These are phyloP conservation scores for Pisolithus thermaeus DNA, from an alignment of 1,284 basidiomycete species.

Conservation along the genomic window DNA sequence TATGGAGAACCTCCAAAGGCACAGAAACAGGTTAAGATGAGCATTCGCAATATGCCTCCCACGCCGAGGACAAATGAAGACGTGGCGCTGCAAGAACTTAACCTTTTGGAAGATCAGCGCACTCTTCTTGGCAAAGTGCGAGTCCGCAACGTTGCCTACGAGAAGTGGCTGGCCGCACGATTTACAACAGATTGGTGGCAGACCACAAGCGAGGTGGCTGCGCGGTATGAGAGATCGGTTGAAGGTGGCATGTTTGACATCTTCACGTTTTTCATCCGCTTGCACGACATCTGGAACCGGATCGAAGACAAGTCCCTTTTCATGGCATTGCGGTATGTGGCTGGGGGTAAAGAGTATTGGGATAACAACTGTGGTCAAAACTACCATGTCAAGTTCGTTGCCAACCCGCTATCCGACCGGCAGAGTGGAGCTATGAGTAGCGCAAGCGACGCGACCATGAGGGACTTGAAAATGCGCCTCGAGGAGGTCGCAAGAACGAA, in stretches of 20 bases:
- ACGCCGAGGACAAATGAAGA: constrained; percentile 32
- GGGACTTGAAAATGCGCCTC: constrained; percentile 47
- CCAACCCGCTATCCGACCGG: constrained; percentile 15
- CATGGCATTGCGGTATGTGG: constrained; percentile 75
- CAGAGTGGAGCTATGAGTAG: constrained; percentile 17
- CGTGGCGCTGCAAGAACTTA: constrained; percentile 49
- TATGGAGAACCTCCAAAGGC: constrained; percentile 43
- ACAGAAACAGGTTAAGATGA: constrained; percentile 40
- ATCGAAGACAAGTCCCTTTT: constrained; percentile 87
- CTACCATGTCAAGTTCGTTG: constrained; percentile 65
- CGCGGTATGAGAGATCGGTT: constrained; percentile 66
- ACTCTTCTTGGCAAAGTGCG: constrained; percentile 66
- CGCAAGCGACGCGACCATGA: constrained; percentile 29
- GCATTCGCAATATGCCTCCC: constrained; percentile 48
- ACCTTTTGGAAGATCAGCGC: constrained; percentile 56
- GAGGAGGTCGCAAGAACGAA: constrained; percentile 48
- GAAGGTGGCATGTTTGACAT: constrained; percentile 57
- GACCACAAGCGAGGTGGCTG: constrained; percentile 90
- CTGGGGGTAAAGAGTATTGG: constrained; percentile 76
- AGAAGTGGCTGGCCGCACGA: constrained; percentile 84
- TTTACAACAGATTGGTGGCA: constrained; percentile 96
- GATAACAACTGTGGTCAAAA: constrained; percentile 85
- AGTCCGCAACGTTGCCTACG: constrained; percentile 82
- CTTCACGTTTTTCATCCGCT: constrained; percentile 60
- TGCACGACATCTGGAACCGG: constrained; percentile 57